Percentiles rank a stretch among this genome's conserved stretches.
These are phyloP conservation scores for Magnaporthiopsis incrustans DNA, from an alignment of 2,329 filamentous ascomycete species.

Conservation along the genomic window DNA sequence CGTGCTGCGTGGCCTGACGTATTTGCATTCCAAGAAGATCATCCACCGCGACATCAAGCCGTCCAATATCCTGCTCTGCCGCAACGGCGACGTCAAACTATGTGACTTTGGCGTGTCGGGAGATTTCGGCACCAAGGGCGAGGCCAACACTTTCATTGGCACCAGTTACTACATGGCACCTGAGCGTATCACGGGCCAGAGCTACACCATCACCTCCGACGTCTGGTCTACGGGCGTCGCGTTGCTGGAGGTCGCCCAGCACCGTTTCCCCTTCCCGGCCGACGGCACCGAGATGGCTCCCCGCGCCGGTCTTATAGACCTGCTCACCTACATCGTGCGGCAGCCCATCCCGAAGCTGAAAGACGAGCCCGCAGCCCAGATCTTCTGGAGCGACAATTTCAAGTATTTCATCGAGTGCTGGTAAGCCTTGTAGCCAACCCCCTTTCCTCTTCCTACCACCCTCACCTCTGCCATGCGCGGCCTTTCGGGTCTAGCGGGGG, in stretches of 20 bases:
- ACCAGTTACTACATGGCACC: conserved; percentile 99
- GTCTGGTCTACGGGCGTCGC: conserved; percentile 98
- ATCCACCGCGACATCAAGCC: conserved; percentile 99
- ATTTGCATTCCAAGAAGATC: conserved; percentile 91
- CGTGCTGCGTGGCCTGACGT: conserved; percentile 86
- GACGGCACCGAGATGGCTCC: conserved; percentile 95
- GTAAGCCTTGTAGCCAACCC: conserved; percentile 49
- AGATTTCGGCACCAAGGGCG: conserved; percentile 96
- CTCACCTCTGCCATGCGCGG: conserved; percentile 7
- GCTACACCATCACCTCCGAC: conserved; percentile 96
- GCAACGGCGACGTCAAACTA: conserved; percentile 88
- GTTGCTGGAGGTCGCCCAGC: conserved; percentile 96
- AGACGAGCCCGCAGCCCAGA: conserved; percentile 82
- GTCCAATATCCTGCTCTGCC: conserved; percentile 89
- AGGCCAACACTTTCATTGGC: conserved; percentile 97
- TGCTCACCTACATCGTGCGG: conserved; percentile 94
- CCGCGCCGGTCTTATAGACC: conserved; percentile 83
- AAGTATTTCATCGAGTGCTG: conserved; percentile 99
- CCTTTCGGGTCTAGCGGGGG: not conserved
- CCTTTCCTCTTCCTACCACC: conserved; percentile 10
- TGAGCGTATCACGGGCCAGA: conserved; percentile 93
- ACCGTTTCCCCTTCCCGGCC: conserved; percentile 95
- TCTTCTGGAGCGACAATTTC: conserved; percentile 94
- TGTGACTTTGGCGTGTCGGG: conserved; percentile 98
- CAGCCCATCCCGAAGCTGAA: conserved; percentile 93